phyloP scores from a whole-genome alignment of 805 yeast genomes.

The Saccharomycopsis fibuligera region DNA sequence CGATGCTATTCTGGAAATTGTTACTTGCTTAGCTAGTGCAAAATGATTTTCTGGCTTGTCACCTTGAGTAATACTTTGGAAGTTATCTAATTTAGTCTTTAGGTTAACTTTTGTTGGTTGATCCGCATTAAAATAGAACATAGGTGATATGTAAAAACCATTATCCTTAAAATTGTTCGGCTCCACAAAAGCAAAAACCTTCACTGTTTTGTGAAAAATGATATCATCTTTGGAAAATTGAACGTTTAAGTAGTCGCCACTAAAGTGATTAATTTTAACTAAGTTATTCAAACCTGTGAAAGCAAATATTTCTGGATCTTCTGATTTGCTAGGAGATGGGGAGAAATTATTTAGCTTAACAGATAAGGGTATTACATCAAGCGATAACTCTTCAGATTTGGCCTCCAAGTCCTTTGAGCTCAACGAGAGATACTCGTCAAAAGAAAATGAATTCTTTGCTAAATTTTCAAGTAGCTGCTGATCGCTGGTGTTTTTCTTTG shows the following conservation, averaged over 20 bases:
- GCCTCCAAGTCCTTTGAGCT: constrained; percentile 21
- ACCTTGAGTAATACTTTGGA: too few species aligned
- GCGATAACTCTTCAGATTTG: neutral
- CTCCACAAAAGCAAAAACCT: constrained; percentile 53
- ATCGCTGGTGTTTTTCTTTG: constrained; percentile 9
- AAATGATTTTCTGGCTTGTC: constrained; percentile 1
- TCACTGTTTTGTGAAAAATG: constrained; percentile 18
- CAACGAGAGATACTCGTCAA: constrained; percentile 8
- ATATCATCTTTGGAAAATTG: constrained; percentile 1
- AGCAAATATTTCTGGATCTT: constrained; percentile 42
- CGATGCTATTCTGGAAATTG: constrained; percentile 61
- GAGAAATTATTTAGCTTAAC: constrained; percentile 10
- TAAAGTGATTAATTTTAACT: constrained; percentile 51
- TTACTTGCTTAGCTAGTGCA: constrained; percentile 48
- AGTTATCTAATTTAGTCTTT: neutral
- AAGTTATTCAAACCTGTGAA: constrained; percentile 45
- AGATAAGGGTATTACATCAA: constrained; percentile 1
- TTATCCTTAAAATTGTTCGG: constrained; percentile 43
- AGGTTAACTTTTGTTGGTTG: constrained; percentile 23
- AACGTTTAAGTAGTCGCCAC: constrained; percentile 57
- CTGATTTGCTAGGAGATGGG: constrained; percentile 24
- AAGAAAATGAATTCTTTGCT: neutral
- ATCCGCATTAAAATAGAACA: constrained; percentile 45
- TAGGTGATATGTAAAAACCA: constrained; percentile 54
- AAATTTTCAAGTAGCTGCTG: neutral